Evolutionary conservation across 2,329 filamentous ascomycete genomes (phyloP).

Genomic region (Cladophialophora bantiana): DNA sequence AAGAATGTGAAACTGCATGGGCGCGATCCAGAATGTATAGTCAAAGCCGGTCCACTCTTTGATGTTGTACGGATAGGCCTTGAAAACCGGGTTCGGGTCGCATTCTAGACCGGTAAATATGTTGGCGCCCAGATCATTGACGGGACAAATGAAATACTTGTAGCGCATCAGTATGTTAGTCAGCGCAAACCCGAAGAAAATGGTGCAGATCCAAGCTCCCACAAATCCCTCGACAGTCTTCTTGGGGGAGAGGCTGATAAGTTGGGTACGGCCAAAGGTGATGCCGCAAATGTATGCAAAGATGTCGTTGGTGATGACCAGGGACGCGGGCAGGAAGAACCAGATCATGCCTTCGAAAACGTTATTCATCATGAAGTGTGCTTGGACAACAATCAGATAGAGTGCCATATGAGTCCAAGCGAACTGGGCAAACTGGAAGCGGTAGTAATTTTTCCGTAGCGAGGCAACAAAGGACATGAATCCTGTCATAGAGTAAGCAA

Average conservation of each 20-base stretch:
- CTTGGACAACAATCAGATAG: slow-evolving; percentile 95
- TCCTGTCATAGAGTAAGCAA: slow-evolving; percentile 60
- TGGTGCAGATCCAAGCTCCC: slow-evolving; percentile 92
- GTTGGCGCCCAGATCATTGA: slow-evolving; percentile 94
- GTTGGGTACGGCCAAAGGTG: slow-evolving; percentile 91
- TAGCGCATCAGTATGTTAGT: slow-evolving; percentile 86
- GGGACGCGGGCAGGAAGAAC: slow-evolving; percentile 94
- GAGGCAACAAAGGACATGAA: slow-evolving; percentile 98
- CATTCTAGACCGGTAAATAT: slow-evolving; percentile 90
- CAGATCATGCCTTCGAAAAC: slow-evolving; percentile 99
- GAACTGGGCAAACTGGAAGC: slow-evolving; percentile 98
- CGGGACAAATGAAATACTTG: slow-evolving; percentile 98
- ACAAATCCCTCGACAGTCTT: slow-evolving; percentile 99
- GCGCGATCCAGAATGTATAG: slow-evolving; percentile 77
- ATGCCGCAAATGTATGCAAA: slow-evolving; percentile 98
- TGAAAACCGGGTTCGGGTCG: slow-evolving; percentile 88
- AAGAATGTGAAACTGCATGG: slow-evolving; percentile 93
- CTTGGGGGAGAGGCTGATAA: slow-evolving; percentile 98
- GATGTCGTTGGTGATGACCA: slow-evolving; percentile 99
- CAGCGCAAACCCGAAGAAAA: slow-evolving; percentile 81
- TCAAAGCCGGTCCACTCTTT: slow-evolving; percentile 74
- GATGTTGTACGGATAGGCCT: slow-evolving; percentile 75
- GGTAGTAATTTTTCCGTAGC: slow-evolving; percentile 93
- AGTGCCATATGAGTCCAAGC: slow-evolving; percentile 99
- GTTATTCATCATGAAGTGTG: slow-evolving; percentile 99